Evolutionary conservation across 768 basidiomycete species (phyloP).

Genomic region (Amanita rubescens): DNA sequence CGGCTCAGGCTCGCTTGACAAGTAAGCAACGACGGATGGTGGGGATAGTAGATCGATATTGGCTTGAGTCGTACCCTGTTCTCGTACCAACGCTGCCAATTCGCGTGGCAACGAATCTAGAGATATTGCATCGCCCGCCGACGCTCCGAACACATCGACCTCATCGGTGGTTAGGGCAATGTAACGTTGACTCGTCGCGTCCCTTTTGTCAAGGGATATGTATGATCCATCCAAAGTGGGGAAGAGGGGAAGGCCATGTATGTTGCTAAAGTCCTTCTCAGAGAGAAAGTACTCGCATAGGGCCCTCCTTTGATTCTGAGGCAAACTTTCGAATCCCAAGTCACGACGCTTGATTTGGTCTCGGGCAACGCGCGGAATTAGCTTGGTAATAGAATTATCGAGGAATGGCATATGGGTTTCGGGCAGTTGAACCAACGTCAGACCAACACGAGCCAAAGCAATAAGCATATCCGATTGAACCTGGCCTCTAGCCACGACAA

Average conservation of each 20-base stretch:
- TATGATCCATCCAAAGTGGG: constrained; percentile 17
- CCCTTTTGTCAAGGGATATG: not conserved
- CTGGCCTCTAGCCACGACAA: constrained; percentile 20
- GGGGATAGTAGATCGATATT: constrained; percentile 26
- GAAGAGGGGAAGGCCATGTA: constrained; percentile 32
- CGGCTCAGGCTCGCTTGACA: constrained; percentile 11
- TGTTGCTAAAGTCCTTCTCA: constrained; percentile 20
- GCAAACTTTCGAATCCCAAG: constrained; percentile 4
- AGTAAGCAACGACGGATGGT: constrained; percentile 17
- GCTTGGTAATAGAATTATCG: constrained; percentile 8
- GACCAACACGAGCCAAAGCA: constrained; percentile 25
- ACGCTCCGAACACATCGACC: constrained; percentile 18
- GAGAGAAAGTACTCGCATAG: constrained; percentile 31
- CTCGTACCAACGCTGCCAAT: constrained; percentile 17
- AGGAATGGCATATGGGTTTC: constrained; percentile 24
- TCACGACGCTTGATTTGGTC: constrained; percentile 23
- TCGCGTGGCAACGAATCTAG: constrained; percentile 19
- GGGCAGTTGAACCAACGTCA: constrained; percentile 30
- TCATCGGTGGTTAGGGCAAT: constrained; percentile 25
- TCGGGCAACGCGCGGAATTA: constrained; percentile 25
- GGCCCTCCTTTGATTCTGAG: constrained; percentile 3
- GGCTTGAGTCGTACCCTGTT: constrained; percentile 16
- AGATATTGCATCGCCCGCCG: constrained; percentile 17
- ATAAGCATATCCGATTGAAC: constrained; percentile 16
- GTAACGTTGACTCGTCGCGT: constrained; percentile 1